These are phyloP conservation scores for Yamadazyma pseudoaaseri DNA, from an alignment of 1,139 yeast genomes.

Conservation along the genomic window DNA sequence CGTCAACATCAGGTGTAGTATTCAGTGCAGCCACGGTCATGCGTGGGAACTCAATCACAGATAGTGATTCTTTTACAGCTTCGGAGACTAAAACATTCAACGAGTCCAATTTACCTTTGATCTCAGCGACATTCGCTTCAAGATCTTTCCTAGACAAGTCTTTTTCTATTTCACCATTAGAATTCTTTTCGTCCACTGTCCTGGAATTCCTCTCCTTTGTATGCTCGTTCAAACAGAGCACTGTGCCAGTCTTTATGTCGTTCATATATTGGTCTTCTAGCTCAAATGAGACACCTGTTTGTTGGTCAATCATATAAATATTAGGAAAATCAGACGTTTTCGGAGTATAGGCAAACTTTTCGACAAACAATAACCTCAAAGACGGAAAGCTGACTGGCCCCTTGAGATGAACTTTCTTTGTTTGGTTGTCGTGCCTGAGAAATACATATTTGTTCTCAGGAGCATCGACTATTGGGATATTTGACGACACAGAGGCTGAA, in stretches of 20 bases:
- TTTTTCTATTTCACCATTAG: conserved; percentile 8
- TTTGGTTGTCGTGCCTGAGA: conserved; percentile 55
- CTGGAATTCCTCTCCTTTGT: no score
- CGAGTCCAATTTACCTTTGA: conserved; percentile 9
- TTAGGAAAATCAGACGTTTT: conserved; percentile 72
- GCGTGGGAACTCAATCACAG: conserved; percentile 1
- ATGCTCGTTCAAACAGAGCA: conserved; percentile 53
- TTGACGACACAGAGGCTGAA: conserved; percentile 14
- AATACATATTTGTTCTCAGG: conserved; percentile 30
- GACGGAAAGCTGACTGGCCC: conserved; percentile 61
- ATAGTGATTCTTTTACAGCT: conserved; percentile 8
- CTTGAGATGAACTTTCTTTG: conserved; percentile 58
- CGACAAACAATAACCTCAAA: conserved; percentile 73
- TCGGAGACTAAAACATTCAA: conserved; percentile 6
- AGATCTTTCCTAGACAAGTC: conserved; percentile 6
- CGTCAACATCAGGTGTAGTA: neutral
- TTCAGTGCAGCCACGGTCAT: neutral
- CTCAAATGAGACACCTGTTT: conserved; percentile 66
- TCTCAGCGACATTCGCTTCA: conserved; percentile 6
- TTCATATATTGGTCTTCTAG: conserved; percentile 64
- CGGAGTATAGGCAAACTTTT: conserved; percentile 83
- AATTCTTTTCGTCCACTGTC: conserved; percentile 21
- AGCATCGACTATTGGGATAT: conserved; percentile 10
- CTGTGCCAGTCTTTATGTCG: conserved; percentile 60
- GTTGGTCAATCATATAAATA: conserved; percentile 69